Conservation (phyloP, 2,329 filamentous ascomycete genomes). For the Xylariaceae sp. region DNA sequence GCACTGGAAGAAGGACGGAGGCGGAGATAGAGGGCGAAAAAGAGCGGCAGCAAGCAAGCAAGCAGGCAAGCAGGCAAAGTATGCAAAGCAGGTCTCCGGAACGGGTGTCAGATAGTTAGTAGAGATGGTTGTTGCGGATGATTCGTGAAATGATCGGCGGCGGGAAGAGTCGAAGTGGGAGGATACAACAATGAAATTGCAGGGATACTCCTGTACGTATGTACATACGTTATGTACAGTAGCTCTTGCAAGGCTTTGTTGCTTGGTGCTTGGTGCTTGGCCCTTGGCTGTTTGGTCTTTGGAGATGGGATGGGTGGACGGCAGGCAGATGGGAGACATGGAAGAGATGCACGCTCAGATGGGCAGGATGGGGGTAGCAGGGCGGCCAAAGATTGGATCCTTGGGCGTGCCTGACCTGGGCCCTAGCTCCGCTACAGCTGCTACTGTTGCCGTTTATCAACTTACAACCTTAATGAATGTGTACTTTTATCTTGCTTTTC, state of each 20-base stretch:
- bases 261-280: neutral
- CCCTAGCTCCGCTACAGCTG: neutral
- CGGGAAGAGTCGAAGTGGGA: constrained; percentile 25
- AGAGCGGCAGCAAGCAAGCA: constrained; percentile 2
- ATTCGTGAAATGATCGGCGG: constrained; percentile 27
- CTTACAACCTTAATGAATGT: neutral
- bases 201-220: constrained; percentile 13
- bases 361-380: neutral
- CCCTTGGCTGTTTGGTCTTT: neutral
- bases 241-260: neutral
- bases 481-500: neutral
- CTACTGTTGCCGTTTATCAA: neutral
- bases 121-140: constrained; percentile 27
- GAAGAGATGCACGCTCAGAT: constrained; percentile 18
- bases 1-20: constrained; percentile 2
- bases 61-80: too few species aligned
- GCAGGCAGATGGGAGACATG: neutral
- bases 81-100: neutral
- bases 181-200: constrained; percentile 12
- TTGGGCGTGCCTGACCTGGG: neutral
- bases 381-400: neutral
- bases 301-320: constrained; percentile 10
- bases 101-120: constrained; percentile 6
- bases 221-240: too few species aligned
- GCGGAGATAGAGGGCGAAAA: constrained; percentile 6